Conservation (phyloP, 1,139 yeast genomes). For the Kodamaea suecica region DNA sequence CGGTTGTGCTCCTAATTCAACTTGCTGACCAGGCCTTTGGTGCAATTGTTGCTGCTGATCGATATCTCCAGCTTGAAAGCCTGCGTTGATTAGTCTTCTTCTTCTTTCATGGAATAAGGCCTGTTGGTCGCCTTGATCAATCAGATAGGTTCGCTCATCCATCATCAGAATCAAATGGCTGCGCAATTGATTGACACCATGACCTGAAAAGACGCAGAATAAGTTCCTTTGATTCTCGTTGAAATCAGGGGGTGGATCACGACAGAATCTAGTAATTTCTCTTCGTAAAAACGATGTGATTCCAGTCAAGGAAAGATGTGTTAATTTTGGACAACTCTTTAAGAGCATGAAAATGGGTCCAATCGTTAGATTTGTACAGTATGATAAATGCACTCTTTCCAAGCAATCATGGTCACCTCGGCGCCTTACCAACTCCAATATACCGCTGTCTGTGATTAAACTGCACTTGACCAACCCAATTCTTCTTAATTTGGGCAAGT, state of each 20-base stretch:
- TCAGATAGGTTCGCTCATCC: slow-evolving; percentile 41
- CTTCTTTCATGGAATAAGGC: slow-evolving; percentile 34
- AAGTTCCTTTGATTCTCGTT: slow-evolving; percentile 81
- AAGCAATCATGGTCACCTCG: slow-evolving; percentile 71
- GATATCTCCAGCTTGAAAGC: slow-evolving; percentile 17
- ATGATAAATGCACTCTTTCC: slow-evolving; percentile 90
- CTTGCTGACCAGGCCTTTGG: neutral
- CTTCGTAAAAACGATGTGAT: slow-evolving; percentile 81
- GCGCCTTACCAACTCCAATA: slow-evolving; percentile 70
- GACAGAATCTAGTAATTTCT: slow-evolving; percentile 83
- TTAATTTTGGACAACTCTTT: slow-evolving; percentile 78
- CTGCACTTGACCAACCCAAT: slow-evolving; percentile 92
- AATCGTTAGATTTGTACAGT: slow-evolving; percentile 77
- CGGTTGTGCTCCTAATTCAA: neutral
- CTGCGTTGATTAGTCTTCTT: slow-evolving; percentile 26
- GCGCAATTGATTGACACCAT: slow-evolving; percentile 74
- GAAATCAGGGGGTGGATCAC: slow-evolving; percentile 94
- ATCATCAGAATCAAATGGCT: slow-evolving; percentile 51
- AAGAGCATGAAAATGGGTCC: slow-evolving; percentile 70
- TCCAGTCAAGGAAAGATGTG: slow-evolving; percentile 88
- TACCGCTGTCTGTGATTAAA: slow-evolving; percentile 83
- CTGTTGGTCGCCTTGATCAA: slow-evolving; percentile 41
- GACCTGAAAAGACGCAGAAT: slow-evolving; percentile 92
- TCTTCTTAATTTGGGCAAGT: slow-evolving; percentile 77
- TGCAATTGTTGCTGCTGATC: slow-evolving; percentile 7